Percentiles rank a stretch among this genome's conserved stretches.
Evolutionary conservation across 2,329 filamentous ascomycete genomes (phyloP).

Genomic region (Lanzia echinophila): DNA sequence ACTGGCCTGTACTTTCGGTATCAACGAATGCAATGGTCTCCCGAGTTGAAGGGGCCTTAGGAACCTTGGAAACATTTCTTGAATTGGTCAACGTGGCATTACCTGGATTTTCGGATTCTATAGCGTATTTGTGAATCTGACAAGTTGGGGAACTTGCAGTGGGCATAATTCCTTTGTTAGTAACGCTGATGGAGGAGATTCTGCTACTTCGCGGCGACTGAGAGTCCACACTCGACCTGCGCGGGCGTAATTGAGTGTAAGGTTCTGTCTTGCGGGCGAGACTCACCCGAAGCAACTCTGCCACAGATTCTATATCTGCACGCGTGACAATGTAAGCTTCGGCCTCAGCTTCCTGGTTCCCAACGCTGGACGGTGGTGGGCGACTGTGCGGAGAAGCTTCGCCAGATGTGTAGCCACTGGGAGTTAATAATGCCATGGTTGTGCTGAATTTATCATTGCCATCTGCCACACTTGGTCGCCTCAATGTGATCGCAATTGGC

Average conservation of each 20-base stretch:
- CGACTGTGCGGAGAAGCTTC: neutral
- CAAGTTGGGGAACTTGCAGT: neutral
- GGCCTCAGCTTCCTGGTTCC: constrained; percentile 2
- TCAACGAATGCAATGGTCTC: neutral
- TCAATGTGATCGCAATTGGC: constrained; percentile 22
- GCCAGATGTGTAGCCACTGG: neutral
- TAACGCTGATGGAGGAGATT: constrained; percentile 6
- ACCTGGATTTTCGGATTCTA: neutral
- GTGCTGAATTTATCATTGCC: neutral
- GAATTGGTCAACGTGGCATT: neutral
- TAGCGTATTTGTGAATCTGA: neutral
- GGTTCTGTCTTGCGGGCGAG: neutral
- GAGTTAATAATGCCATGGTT: neutral
- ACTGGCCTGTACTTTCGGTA: neutral
- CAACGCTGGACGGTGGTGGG: neutral
- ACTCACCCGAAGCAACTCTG: constrained; percentile 12
- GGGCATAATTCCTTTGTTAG: constrained; percentile 6
- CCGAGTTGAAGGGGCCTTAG: neutral
- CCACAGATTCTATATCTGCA: constrained; percentile 21
- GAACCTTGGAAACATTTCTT: neutral
- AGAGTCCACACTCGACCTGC: neutral
- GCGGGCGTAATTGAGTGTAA: neutral
- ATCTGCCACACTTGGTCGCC: constrained; percentile 16
- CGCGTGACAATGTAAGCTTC: constrained; percentile 21
- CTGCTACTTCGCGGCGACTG: constrained; percentile 1